Conservation (phyloP, 163 green algal genomes). For the Scenedesmus sp. region DNA sequence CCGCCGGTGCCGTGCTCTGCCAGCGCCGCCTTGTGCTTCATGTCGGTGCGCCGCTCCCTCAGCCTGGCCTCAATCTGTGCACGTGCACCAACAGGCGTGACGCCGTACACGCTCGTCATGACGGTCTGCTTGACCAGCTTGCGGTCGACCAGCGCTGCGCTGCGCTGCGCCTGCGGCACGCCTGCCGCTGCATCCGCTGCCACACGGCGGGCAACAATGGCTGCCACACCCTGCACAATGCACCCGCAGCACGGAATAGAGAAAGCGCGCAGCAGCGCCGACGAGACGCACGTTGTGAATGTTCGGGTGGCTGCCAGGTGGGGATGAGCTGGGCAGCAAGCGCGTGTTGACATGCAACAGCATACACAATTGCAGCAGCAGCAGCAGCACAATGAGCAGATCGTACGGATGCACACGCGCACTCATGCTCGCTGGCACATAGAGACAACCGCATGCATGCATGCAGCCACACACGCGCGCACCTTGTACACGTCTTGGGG, state of each 20-base stretch:
- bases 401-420: background rate
- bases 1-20: background rate
- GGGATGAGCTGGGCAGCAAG: too few species aligned
- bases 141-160: conserved; percentile 80
- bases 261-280: background rate
- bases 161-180: conserved; percentile 54
- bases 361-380: background rate
- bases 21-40: conserved; percentile 26
- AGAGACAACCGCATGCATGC: background rate
- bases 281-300: background rate
- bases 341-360: too few species aligned
- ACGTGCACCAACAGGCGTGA: conserved; percentile 91
- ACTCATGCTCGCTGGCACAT: background rate
- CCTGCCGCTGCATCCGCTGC: conserved; percentile 67
- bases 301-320: background rate
- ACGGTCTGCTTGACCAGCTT: conserved; percentile 99
- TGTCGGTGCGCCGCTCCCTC: conserved; percentile 76
- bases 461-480: background rate
- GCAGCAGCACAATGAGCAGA: background rate
- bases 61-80: conserved; percentile 92
- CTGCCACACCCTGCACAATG: conserved; percentile 67
- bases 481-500: conserved; percentile 88
- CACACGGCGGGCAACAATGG: conserved; percentile 76
- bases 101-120: conserved; percentile 99
- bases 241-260: background rate